Base-by-base conservation (phyloP, 768 basidiomycete genomes). In the Suillus clintonianus region DNA sequence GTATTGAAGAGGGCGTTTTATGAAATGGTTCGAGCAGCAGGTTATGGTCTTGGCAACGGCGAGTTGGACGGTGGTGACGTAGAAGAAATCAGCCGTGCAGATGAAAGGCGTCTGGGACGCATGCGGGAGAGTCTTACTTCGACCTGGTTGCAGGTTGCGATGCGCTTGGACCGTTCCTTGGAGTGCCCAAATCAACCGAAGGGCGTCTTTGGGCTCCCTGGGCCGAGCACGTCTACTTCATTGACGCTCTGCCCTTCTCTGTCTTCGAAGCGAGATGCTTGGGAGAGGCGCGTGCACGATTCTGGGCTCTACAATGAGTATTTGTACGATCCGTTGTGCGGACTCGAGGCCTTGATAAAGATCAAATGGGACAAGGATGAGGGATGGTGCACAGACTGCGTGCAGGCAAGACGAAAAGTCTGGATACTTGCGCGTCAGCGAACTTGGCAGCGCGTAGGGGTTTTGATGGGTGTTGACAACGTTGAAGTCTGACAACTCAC, bases 1-100 rank as follows among this genome's bases (percentile, higher is more conserved):
- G 71, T 81, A 32, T 67, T 77, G 14, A 77, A 78, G 56, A 69
- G 72, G 47, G 79, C 80, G 2, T 80, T 76, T 59, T 82, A 82
- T 62, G 79, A 82, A 24, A 47, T 47, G 45, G 45, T 24, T 22
- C n/a, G 45, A 11, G 11, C 24, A 3, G 45, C 45, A 24, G 53
- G 61, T 7, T 55, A 37, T 43, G 61, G 53, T 13, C 61, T 62
- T n/a, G 36, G 43, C 19, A 43, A 60, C 27, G 43, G 61, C 9
- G 61, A 55, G 14, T 24, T 27, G 8, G 61, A 62, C 22, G 61
- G 24, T 32, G 24, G 27, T 24, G 41, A 30, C 2, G 51, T 39
- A 36, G 39, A 19, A 30, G 61, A 62, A 15, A 62, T 55, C n/a
- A 53, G 30, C 24, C 22, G 61, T 24, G 27, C 27, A 8, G 61